Conservation (phyloP, 495 filamentous ascomycete species). For the Echria macrotheca region DNA sequence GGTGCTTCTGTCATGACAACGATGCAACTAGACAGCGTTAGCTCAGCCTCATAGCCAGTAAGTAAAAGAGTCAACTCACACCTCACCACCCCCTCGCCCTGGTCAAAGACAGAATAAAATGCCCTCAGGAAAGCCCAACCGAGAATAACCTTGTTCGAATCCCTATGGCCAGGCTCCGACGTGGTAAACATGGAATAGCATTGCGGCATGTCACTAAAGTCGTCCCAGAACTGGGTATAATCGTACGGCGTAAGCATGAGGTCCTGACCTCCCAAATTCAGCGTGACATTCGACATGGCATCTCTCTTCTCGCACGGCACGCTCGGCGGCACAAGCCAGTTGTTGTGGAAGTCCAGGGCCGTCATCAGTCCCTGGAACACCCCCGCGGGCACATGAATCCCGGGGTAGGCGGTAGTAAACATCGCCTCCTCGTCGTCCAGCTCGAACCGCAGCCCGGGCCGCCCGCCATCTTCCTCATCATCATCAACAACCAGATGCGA, state of each 20-base stretch:
- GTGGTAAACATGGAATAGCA: not conserved
- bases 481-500: not conserved
- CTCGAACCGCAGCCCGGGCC: not conserved
- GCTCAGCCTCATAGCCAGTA: not conserved
- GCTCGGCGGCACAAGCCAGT: not conserved
- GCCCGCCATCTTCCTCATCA: not conserved
- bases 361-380: not conserved
- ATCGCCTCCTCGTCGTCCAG: not conserved
- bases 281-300: not conserved
- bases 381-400: not conserved
- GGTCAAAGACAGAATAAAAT: not conserved
- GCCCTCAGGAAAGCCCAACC: not conserved
- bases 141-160: not conserved
- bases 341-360: not conserved
- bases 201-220: not conserved
- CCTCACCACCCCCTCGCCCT: not conserved
- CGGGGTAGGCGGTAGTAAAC: not conserved
- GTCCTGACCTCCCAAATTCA: not conserved
- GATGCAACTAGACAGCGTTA: not conserved
- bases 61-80: not conserved
- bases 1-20: not conserved
- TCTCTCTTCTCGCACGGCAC: not conserved
- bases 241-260: not conserved
- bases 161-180: not conserved
- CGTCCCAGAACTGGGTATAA: not conserved